Evolutionary conservation across 108 stramenopile species (phyloP), one percentile per base, ranked within the genome.

Genomic region (Cyclotella choctawhatcheeana): DNA sequence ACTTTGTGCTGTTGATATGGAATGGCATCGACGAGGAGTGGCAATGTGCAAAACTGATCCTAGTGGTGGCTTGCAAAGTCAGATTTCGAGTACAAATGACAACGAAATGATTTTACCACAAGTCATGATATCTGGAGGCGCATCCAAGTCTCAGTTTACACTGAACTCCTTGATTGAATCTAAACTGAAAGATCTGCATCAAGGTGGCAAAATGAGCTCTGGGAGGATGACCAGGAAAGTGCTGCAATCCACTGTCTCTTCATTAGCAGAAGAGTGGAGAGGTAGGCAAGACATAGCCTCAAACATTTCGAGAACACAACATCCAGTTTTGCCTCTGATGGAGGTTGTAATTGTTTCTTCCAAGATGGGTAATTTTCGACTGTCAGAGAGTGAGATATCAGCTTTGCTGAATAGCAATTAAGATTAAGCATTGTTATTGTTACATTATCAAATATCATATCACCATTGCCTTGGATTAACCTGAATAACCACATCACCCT

Each of bases 401-500:
- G 14, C n/a, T 2, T 47, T 77, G 32, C 62, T 77, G 63, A 60
- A 35, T n/a, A n/a, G n/a, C n/a, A n/a, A n/a, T n/a, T n/a, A n/a
- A n/a, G n/a, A n/a, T n/a, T n/a, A n/a, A n/a, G n/a, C n/a, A n/a
- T n/a, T n/a, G n/a, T n/a, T n/a, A n/a, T n/a, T n/a, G n/a, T n/a
- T n/a, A n/a, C n/a, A n/a, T n/a, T n/a, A n/a, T n/a, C n/a, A n/a
- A n/a, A n/a, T n/a, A n/a, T n/a, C n/a, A n/a, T 40, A 22, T 64
- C 68, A 77, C 91, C 91, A 92, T 59, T 92, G 88, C 47, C 84
- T 67, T 0, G 88, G 88, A 74, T 88, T 89, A 25, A 93, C 87
- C 40, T 86, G 80, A 33, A 93, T 52, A 7, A 69, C 74, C 53
- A 90, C 66, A 27, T 88, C 83, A 10, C 90, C 90, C 55, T 89